phyloP scores from a whole-genome alignment of 2,329 filamentous ascomycete genomes.

The Passalora sequoiae region DNA sequence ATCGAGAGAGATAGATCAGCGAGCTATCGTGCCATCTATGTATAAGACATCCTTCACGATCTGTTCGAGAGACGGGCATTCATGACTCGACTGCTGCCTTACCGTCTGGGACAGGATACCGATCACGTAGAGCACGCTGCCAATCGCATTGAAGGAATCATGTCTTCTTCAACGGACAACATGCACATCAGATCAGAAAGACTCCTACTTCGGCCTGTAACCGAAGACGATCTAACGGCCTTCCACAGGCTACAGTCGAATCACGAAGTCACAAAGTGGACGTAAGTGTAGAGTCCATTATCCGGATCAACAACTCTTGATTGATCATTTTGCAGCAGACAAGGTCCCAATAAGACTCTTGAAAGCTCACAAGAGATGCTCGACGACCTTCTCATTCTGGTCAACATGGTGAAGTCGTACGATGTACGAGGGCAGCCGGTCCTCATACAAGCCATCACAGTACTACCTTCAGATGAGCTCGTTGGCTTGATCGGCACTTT shows the following conservation, averaged over 20 bases:
- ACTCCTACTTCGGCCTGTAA: constrained; percentile 14
- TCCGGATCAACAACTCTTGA: too few relatives aligned
- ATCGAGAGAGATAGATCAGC: background rate
- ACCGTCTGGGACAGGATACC: too few relatives aligned
- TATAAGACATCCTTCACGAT: background rate
- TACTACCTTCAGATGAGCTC: constrained; percentile 7
- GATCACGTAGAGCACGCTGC: too few relatives aligned
- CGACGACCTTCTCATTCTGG: constrained; percentile 18
- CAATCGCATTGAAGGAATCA: too few relatives aligned
- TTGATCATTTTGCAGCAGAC: constrained; percentile 11
- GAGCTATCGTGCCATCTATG: background rate
- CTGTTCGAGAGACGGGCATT: background rate
- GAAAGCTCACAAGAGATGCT: constrained; percentile 16
- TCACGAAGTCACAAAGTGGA: constrained; percentile 15
- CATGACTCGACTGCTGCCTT: too few relatives aligned
- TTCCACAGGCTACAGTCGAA: constrained; percentile 20
- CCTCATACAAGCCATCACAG: constrained; percentile 17
- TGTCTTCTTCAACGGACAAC: background rate
- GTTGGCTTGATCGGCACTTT: constrained; percentile 20
- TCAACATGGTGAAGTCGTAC: constrained; percentile 10
- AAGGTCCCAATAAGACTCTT: constrained; percentile 15
- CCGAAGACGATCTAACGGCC: constrained; percentile 11
- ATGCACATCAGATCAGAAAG: constrained; percentile 13
- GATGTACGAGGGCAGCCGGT: constrained; percentile 6
- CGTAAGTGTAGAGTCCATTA: too few relatives aligned